A percentile compares a stretch with the other conserved stretches of the same genome.
phyloP scores from a whole-genome alignment of 2,329 filamentous ascomycete species.

The Karstenula rhodostoma region DNA sequence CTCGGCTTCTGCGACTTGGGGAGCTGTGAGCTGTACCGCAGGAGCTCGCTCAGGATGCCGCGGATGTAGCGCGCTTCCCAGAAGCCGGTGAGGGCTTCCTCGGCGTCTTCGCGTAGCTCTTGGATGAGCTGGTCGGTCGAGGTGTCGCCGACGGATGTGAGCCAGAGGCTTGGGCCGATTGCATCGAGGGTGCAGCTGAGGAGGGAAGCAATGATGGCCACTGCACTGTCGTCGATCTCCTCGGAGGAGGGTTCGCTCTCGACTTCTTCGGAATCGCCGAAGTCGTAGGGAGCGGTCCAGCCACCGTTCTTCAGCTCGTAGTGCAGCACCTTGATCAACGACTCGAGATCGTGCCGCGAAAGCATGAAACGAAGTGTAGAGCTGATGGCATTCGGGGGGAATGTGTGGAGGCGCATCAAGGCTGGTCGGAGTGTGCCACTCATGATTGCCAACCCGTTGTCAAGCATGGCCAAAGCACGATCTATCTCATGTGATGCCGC shows the following conservation, averaged over 20 bases:
- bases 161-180: slow-evolving; percentile 77
- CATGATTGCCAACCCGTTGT: slow-evolving; percentile 69
- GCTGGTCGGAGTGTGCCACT: slow-evolving; percentile 72
- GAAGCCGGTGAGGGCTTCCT: slow-evolving; percentile 74
- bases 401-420: slow-evolving; percentile 73
- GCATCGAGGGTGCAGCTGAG: slow-evolving; percentile 78
- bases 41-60: slow-evolving; percentile 70
- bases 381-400: slow-evolving; percentile 68
- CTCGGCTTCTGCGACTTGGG: slow-evolving; percentile 43
- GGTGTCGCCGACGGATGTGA: slow-evolving; percentile 55
- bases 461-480: slow-evolving; percentile 72
- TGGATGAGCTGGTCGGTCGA: slow-evolving; percentile 71
- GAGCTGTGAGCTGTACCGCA: slow-evolving; percentile 60
- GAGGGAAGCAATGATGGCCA: slow-evolving; percentile 75
- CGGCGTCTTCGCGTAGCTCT: slow-evolving; percentile 72
- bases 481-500: slow-evolving; percentile 65
- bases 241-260: slow-evolving; percentile 49
- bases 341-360: slow-evolving; percentile 72
- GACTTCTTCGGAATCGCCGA: slow-evolving; percentile 56
- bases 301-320: slow-evolving; percentile 77
- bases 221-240: slow-evolving; percentile 70
- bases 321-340: slow-evolving; percentile 75
- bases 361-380: slow-evolving; percentile 70
- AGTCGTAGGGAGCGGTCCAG: slow-evolving; percentile 77
- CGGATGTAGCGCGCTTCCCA: slow-evolving; percentile 73